Conservation (phyloP, 768 basidiomycete genomes). For the Termitomyces sp. region DNA sequence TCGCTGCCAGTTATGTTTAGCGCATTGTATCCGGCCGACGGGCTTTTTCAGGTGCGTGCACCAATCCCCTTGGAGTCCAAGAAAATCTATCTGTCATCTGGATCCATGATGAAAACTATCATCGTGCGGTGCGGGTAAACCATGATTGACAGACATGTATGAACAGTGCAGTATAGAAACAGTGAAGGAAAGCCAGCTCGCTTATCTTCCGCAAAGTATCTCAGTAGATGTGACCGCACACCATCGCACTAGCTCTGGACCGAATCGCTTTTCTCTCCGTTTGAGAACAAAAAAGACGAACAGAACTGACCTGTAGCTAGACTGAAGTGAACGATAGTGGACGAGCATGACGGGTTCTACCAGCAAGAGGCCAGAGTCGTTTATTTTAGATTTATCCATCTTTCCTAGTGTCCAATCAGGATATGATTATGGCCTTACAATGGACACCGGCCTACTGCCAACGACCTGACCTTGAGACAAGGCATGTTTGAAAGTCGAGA, state of each 20-base stretch:
- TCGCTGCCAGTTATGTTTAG: background rate
- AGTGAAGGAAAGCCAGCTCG: background rate
- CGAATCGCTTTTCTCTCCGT: background rate
- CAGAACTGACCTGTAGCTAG: background rate
- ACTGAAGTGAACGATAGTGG: background rate
- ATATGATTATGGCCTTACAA: background rate
- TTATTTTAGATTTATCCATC: too few relatives aligned
- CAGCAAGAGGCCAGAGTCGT: background rate
- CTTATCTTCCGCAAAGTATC: background rate
- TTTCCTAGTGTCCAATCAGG: too few relatives aligned
- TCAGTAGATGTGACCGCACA: background rate
- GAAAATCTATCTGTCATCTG: background rate
- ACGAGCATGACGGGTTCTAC: background rate
- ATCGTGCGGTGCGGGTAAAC: background rate
- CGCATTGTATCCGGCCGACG: background rate
- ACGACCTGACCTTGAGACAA: background rate
- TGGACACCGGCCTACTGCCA: background rate
- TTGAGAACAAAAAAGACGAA: background rate
- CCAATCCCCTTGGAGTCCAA: too few relatives aligned
- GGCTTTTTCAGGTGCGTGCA: background rate
- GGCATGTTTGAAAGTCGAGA: background rate
- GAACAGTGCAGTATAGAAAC: too few relatives aligned
- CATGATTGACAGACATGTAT: background rate
- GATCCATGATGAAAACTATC: background rate
- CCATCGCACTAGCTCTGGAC: background rate